Base-by-base conservation (phyloP, 1,139 yeast genomes). In the Geotrichum histeridarum region DNA sequence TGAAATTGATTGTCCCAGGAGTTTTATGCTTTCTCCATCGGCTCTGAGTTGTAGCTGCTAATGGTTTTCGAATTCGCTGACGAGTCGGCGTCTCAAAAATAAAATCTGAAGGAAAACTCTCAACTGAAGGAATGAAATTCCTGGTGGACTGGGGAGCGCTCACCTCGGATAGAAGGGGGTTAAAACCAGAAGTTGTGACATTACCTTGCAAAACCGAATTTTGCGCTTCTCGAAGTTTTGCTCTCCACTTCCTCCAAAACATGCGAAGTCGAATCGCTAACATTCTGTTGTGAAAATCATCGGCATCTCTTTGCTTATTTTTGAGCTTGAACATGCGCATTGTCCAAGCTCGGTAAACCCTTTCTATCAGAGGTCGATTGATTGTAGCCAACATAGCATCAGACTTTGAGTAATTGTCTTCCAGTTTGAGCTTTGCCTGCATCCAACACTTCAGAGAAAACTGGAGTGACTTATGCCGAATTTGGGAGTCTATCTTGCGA, bases 221-320 rank as follows among this genome's bases (percentile, higher is more conserved):
- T 14, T 31, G 48, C 8, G 14, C 11, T 45, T 45, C 27, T n/a
- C 15, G n/a, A 8, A 15, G 6, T 17, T 18, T 18, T 14, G 18
- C 27, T 8, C 53, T 45, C 68, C 68, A 64, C 14, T 48, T 53
- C 33, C 61, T 51, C 63, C 65, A 64, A 4, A 54, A 39, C 14
- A 54, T 52, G 12, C 61, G 57, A 45, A 63, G 57, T 42, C 62
- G 57, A 8, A 57, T 49, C 3, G 38, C 50, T 33, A 54, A 56
- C 8, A 61, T 53, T 27, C 64, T 52, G n/a, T 50, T 45, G 32
- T 48, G 53, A 22, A 61, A 61, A 15, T 59, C 59, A 32, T 60
- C 61, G 9, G 63, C 67, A 38, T 61, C 63, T 11, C 65, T 59
- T 41, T 51, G 42, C 51, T 56, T 57, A 2, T 64, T 59, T 9